Evolutionary conservation across 2,329 filamentous ascomycete genomes (phyloP).

Genomic region (Fusarium equiseti): DNA sequence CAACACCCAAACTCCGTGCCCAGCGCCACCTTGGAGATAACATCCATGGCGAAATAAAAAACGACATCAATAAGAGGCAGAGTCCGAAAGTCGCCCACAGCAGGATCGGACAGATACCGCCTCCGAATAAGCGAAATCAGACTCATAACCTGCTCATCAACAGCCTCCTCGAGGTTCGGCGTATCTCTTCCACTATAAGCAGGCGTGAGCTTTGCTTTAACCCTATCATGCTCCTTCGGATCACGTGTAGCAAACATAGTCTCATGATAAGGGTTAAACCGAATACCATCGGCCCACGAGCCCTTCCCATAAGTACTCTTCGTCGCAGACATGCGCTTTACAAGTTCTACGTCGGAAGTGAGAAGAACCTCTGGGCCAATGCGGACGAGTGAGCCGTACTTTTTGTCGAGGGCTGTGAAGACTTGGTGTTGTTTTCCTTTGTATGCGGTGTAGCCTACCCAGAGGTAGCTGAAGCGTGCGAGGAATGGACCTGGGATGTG

Average conservation of each 20-base stretch:
- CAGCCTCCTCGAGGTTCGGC: neutral
- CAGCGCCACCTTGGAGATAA: conserved; percentile 5
- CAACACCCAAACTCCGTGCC: conserved; percentile 1
- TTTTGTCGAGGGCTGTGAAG: neutral
- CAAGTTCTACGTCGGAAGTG: conserved; percentile 3
- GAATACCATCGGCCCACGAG: neutral
- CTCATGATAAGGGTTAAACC: conserved; percentile 2
- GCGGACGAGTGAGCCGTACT: conserved; percentile 7
- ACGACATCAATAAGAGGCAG: neutral
- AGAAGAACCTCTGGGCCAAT: neutral
- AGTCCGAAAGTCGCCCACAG: rapidly evolving
- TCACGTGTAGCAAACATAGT: neutral
- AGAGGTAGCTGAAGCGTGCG: conserved; percentile 9
- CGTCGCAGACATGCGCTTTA: conserved; percentile 3
- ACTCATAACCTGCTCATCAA: neutral
- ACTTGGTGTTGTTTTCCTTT: neutral
- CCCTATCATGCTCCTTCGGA: neutral
- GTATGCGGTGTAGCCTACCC: neutral
- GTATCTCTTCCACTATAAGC: conserved; percentile 11
- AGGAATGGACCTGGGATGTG: conserved; percentile 8
- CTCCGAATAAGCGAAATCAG: neutral
- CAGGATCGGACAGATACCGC: neutral
- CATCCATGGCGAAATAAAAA: neutral
- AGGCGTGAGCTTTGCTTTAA: neutral
- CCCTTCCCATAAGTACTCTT: conserved; percentile 2